Evolutionary conservation across 1,284 basidiomycete genomes (phyloP).

Genomic region (Ustilago curta): DNA sequence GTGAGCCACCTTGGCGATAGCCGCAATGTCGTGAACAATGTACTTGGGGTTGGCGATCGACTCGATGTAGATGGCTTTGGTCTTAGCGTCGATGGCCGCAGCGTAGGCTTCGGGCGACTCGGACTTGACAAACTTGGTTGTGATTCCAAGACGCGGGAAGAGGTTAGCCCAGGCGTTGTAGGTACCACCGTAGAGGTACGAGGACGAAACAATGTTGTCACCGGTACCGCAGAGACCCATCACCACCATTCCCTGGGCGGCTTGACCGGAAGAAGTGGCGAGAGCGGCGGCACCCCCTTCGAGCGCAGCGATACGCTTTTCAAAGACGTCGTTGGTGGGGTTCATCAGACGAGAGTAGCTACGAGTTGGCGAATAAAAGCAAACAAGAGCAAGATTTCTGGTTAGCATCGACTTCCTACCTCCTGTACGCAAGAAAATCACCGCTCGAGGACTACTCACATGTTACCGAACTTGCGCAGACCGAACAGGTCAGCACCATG

Average conservation of each 20-base stretch:
- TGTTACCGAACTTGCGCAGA: conserved; percentile 76
- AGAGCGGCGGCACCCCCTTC: conserved; percentile 85
- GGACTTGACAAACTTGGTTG: conserved; percentile 80
- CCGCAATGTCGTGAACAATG: conserved; percentile 79
- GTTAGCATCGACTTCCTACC: background rate
- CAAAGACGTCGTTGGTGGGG: conserved; percentile 86
- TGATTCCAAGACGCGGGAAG: conserved; percentile 83
- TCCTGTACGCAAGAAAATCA: background rate
- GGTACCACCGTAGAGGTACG: conserved; percentile 72
- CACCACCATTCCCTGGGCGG: conserved; percentile 82
- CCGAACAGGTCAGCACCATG: conserved; percentile 87
- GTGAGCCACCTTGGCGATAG: conserved; percentile 82
- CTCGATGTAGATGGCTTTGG: conserved; percentile 78
- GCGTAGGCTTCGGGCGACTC: conserved; percentile 77
- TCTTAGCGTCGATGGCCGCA: conserved; percentile 72
- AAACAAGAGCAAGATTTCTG: background rate
- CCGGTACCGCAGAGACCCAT: conserved; percentile 76
- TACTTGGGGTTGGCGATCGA: conserved; percentile 86
- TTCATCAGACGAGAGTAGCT: conserved; percentile 77
- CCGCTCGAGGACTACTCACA: conserved; percentile 63
- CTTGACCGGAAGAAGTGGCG: conserved; percentile 81
- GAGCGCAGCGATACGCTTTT: conserved; percentile 83
- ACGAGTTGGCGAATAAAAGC: background rate
- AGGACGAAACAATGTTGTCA: conserved; percentile 82
- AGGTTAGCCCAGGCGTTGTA: conserved; percentile 84